phyloP scores from a whole-genome alignment of 768 basidiomycete species.

The Amanita inopinata region DNA sequence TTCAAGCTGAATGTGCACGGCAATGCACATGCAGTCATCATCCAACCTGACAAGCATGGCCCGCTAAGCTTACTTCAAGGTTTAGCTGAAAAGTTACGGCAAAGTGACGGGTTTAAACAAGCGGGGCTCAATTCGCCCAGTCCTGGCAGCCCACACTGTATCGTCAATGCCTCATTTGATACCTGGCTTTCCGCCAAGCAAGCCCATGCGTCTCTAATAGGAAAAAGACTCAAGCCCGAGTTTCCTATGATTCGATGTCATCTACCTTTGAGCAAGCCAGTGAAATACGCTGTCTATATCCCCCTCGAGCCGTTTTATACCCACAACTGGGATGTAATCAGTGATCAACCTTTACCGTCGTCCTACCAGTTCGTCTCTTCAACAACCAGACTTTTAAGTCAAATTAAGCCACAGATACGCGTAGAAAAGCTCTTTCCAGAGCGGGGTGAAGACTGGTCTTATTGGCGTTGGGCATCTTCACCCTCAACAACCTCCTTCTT shows the following conservation, averaged over 20 bases:
- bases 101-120: neutral
- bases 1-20: neutral
- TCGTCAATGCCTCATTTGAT: conserved; percentile 2
- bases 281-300: conserved; percentile 1
- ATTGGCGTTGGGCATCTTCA: conserved; percentile 8
- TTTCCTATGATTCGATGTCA: conserved; percentile 3
- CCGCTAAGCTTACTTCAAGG: neutral
- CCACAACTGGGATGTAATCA: conserved; percentile 2
- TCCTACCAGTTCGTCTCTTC: conserved; percentile 2
- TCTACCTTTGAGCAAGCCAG: conserved; percentile 2
- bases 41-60: conserved; percentile 1
- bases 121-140: neutral
- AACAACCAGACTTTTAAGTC: neutral
- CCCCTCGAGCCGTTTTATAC: conserved; percentile 1
- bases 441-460: neutral
- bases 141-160: neutral
- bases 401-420: neutral
- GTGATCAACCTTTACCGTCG: conserved; percentile 3
- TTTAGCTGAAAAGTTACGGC: neutral
- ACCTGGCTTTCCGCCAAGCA: conserved; percentile 2
- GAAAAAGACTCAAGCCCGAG: neutral
- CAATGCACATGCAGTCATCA: conserved; percentile 1
- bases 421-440: neutral
- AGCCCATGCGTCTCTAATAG: conserved; percentile 2
- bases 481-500: neutral